Evolutionary conservation across 768 basidiomycete genomes (phyloP).

Genomic region (Lanmaoa pseudosensibilis): DNA sequence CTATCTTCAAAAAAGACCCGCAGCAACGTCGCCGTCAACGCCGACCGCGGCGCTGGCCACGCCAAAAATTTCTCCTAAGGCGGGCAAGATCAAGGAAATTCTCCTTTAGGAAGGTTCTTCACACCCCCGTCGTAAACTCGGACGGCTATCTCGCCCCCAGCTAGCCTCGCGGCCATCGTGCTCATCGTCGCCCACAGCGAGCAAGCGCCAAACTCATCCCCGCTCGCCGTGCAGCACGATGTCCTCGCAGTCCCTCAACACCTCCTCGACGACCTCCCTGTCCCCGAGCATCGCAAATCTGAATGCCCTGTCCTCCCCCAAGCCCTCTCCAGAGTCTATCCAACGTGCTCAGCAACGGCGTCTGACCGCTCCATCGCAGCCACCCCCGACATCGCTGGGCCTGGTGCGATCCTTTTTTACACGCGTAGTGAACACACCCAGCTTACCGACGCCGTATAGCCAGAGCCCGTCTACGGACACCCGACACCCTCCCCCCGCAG

Average conservation of each 20-base stretch:
- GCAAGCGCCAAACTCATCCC: slow-evolving; percentile 22
- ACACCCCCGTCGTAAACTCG: slow-evolving; percentile 16
- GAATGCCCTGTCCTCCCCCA: slow-evolving; percentile 32
- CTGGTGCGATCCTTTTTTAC: slow-evolving; percentile 32
- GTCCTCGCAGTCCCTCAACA: slow-evolving; percentile 33
- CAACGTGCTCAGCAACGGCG: slow-evolving; percentile 36
- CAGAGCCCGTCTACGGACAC: slow-evolving; percentile 45
- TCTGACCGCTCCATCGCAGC: slow-evolving; percentile 37
- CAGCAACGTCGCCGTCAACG: slow-evolving; percentile 15
- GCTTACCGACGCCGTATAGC: slow-evolving; percentile 33
- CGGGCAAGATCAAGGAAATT: neutral
- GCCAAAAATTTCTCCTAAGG: slow-evolving; percentile 29
- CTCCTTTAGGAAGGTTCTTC: slow-evolving; percentile 23
- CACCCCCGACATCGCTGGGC: slow-evolving; percentile 42
- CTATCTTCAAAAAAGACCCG: neutral
- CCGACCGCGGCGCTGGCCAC: slow-evolving; percentile 8
- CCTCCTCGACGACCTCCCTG: slow-evolving; percentile 33
- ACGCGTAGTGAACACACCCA: neutral
- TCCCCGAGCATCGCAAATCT: slow-evolving; percentile 36
- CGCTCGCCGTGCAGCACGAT: slow-evolving; percentile 23
- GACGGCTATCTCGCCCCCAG: slow-evolving; percentile 16
- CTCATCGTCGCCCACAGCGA: slow-evolving; percentile 32
- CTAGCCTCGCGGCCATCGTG: slow-evolving; percentile 14
- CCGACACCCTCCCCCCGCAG: slow-evolving; percentile 38
- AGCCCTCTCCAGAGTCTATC: slow-evolving; percentile 17